Evolutionary conservation across 2,329 filamentous ascomycete species (phyloP), one percentile per base, ranked within the genome.

Genomic region (Claviceps cyperi): DNA sequence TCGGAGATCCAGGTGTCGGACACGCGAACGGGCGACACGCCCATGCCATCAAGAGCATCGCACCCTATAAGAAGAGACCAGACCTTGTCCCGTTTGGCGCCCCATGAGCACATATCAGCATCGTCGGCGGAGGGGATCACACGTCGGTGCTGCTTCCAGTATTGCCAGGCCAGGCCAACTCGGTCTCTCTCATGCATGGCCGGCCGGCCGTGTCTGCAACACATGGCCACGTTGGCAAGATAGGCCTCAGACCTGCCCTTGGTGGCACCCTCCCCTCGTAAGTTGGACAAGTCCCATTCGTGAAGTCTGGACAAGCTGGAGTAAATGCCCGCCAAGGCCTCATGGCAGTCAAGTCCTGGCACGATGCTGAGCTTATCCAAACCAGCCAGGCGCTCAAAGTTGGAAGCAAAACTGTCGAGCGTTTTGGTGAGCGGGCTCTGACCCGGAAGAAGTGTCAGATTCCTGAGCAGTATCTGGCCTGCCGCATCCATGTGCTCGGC

Each of bases 1-100:
- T 80, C 74, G 8, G 81, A 81, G 47, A 92, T 77, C 86, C 86
- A 92, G 50, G 78, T 71, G 52, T 84, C 75, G 0, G 86, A 86
- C 38, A 88, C 75, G 17, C 86, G 77, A 22, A 89, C 74, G 0
- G 85, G 77, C 1, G 75, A 67, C 77, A 75, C 43, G 63, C 65
- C 58, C 61, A 73, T 56, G 5, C 66, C 63, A 43, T 69, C 65
- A 24, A 73, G 63, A 6, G 74, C 62, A 4, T 72, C 73, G 60
- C 83, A 87, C 54, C 83, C 81, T 51, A 92, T 73, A 2, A 81
- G 67, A 7, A 91, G 71, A 0, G 78, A 78, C 77, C 83, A 90
- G 3, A 79, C 73, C 51, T 71, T 75, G 52, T 74, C 70, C 22
- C 59, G 60, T 6, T 69, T 63, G 24, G 68, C 63, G 35, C 66